Conservation (phyloP, 2,329 filamentous ascomycete genomes). For the Sordariomycetes sp. region DNA sequence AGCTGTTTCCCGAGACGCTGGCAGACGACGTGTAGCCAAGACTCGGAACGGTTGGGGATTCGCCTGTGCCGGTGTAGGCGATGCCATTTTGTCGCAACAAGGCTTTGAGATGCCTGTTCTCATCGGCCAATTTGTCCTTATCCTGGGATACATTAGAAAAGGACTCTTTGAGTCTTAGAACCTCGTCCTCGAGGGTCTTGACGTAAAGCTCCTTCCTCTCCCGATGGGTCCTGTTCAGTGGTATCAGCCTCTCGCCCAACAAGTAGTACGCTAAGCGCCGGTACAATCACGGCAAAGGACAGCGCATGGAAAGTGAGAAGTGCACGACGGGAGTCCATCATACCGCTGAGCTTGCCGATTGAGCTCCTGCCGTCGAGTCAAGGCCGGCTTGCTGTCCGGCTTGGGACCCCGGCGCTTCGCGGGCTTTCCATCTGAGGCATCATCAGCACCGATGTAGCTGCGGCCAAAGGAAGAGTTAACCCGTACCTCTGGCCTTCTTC, state of each 20-base stretch:
- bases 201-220: slow-evolving; percentile 96
- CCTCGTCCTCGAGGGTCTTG: slow-evolving; percentile 84
- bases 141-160: slow-evolving; percentile 65
- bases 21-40: slow-evolving; percentile 38
- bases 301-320: not conserved
- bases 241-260: not conserved
- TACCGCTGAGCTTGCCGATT: slow-evolving; percentile 95
- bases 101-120: slow-evolving; percentile 65
- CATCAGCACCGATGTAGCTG: not conserved
- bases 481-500: slow-evolving; percentile 62
- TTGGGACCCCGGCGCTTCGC: slow-evolving; percentile 90
- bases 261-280: not conserved
- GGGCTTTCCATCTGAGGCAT: slow-evolving; percentile 60
- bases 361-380: slow-evolving; percentile 84
- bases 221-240: slow-evolving; percentile 68
- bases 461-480: not conserved
- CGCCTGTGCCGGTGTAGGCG: slow-evolving; percentile 22
- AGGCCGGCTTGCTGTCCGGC: slow-evolving; percentile 87
- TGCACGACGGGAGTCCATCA: not conserved
- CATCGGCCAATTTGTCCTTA: slow-evolving; percentile 63
- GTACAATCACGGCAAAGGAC: not conserved
- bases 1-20: slow-evolving; percentile 51
- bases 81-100: slow-evolving; percentile 44
- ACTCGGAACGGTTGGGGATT: slow-evolving; percentile 33
- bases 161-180: slow-evolving; percentile 79